Evolutionary conservation across 164 flowering plant genomes (phyloP).

Genomic region (Nymphaea thermarum): DNA sequence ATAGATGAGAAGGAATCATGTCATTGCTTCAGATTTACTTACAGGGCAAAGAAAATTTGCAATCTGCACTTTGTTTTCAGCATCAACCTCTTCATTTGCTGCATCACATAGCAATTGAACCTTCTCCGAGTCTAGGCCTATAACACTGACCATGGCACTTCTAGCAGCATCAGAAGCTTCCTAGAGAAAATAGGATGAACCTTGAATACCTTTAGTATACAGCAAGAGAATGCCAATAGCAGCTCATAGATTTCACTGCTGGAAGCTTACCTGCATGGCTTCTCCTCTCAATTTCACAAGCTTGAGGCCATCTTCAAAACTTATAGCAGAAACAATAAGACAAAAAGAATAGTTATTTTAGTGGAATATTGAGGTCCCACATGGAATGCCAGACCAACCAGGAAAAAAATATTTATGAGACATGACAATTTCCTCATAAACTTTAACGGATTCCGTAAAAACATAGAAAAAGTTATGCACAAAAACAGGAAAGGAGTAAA

Average conservation of each 20-base stretch:
- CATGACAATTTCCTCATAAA: neutral
- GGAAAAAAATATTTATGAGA: neutral
- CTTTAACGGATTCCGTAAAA: too few relatives aligned
- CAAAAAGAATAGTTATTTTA: neutral
- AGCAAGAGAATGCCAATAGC: neutral
- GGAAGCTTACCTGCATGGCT: slow-evolving; percentile 82
- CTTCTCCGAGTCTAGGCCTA: slow-evolving; percentile 86
- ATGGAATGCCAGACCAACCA: neutral
- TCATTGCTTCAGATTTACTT: slow-evolving; percentile 12
- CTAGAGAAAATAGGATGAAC: slow-evolving; percentile 22
- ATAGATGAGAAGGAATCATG: neutral
- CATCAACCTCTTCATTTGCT: slow-evolving; percentile 88
- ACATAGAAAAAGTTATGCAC: too few relatives aligned
- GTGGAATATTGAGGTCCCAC: neutral
- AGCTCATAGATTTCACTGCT: neutral
- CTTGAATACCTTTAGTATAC: neutral
- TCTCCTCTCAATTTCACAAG: slow-evolving; percentile 95
- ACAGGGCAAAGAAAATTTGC: slow-evolving; percentile 94
- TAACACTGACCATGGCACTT: slow-evolving; percentile 95
- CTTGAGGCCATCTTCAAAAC: slow-evolving; percentile 98
- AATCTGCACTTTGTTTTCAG: slow-evolving; percentile 76
- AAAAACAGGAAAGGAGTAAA: too few relatives aligned
- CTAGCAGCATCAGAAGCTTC: slow-evolving; percentile 94
- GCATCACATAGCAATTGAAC: slow-evolving; percentile 94
- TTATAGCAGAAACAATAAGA: slow-evolving; percentile 10